phyloP scores from a whole-genome alignment of 805 yeast genomes.

The Yamadazyma sp. region DNA sequence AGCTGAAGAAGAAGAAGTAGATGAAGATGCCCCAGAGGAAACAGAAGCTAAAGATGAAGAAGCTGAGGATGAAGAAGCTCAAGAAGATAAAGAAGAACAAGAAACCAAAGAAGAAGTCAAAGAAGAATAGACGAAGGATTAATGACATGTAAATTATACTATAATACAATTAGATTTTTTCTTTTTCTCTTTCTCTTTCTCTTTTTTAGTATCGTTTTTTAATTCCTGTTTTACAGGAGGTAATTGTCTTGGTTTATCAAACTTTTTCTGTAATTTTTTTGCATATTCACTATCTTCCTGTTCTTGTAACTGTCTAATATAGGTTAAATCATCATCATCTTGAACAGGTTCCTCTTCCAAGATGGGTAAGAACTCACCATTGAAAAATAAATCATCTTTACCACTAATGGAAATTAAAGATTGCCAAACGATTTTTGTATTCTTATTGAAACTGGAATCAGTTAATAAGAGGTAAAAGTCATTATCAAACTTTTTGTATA shows the following conservation, averaged over 20 bases:
- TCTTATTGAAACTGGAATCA: conserved; percentile 60
- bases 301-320: conserved; percentile 50
- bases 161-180: conserved; percentile 21
- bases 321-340: conserved; percentile 23
- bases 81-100: conserved; percentile 7
- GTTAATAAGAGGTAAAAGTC: conserved; percentile 66
- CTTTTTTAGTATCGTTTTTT: conserved; percentile 3
- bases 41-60: conserved; percentile 17
- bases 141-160: conserved; percentile 14
- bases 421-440: conserved; percentile 75
- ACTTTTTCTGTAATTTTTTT: conserved; percentile 37
- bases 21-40: conserved; percentile 32
- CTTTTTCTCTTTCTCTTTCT: conserved; percentile 13
- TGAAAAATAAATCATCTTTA: conserved; percentile 61
- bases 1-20: conserved; percentile 57
- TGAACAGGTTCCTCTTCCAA: conserved; percentile 16
- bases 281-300: conserved; percentile 57
- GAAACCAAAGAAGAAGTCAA: conserved; percentile 1
- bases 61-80: conserved; percentile 8
- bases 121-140: too few species aligned
- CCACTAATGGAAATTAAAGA: conserved; percentile 67
- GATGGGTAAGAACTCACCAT: conserved; percentile 59
- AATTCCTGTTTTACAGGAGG: conserved; percentile 3
- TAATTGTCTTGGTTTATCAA: conserved; percentile 12
- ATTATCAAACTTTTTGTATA: conserved; percentile 48